Evolutionary conservation across 2,329 filamentous ascomycete species (phyloP).

Genomic region (Beauveria sp.): DNA sequence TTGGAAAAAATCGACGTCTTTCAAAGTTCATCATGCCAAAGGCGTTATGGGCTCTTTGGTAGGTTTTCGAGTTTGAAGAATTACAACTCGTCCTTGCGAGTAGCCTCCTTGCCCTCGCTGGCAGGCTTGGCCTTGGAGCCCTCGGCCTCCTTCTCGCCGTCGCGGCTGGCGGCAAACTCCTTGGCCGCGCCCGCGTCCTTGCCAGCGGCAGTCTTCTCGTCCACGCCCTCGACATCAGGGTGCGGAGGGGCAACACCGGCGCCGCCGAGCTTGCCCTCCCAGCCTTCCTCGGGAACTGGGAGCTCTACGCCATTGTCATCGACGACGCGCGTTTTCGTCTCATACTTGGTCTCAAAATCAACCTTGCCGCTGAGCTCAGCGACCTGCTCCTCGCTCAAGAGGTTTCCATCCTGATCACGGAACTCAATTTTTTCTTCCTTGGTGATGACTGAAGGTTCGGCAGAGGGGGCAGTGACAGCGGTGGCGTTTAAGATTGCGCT

Average conservation of each 20-base stretch:
- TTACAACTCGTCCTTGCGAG: conserved; percentile 32
- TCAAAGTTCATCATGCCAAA: not conserved
- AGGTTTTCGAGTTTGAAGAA: not conserved
- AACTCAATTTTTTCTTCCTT: conserved; percentile 85
- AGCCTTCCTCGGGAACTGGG: conserved; percentile 33
- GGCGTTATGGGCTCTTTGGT: not conserved
- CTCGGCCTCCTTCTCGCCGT: conserved; percentile 52
- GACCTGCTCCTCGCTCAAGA: conserved; percentile 78
- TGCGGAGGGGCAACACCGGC: conserved; percentile 48
- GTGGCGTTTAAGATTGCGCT: conserved; percentile 31
- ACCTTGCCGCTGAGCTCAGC: conserved; percentile 82
- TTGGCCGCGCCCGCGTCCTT: conserved; percentile 32
- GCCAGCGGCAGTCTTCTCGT: conserved; percentile 46
- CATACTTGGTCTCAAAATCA: conserved; percentile 89
- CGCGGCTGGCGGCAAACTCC: conserved; percentile 40
- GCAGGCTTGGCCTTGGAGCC: conserved; percentile 51
- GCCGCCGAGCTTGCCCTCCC: conserved; percentile 25
- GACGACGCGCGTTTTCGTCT: conserved; percentile 82
- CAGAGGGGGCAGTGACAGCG: conserved; percentile 36
- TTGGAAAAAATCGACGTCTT: not conserved
- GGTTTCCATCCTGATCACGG: conserved; percentile 86
- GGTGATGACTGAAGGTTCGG: conserved; percentile 40
- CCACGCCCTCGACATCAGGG: conserved; percentile 52
- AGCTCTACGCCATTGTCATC: conserved; percentile 76
- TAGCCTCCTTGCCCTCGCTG: conserved; percentile 55